Base-by-base conservation (phyloP, 768 basidiomycete genomes). In the Mrakia blollopis region DNA sequence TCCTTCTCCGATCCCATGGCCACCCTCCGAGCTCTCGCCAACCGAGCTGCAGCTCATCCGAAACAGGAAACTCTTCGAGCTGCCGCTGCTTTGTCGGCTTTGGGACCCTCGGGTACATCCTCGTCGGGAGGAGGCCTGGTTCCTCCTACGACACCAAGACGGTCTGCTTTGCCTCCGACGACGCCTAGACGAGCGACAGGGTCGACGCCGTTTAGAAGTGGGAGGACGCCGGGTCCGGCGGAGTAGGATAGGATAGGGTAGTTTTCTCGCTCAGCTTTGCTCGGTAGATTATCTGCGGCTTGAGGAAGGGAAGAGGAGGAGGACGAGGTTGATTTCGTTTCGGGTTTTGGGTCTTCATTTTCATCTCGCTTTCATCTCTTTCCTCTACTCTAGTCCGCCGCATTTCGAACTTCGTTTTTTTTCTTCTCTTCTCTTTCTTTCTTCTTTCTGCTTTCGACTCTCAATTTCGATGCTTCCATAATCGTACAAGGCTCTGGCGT, bases 141-240 rank as follows among this genome's bases (percentile, higher is more conserved):
- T 11, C 73, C 73, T 41, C 73, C 73, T 28, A 63, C 63, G n/a
- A 74, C 73, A 39, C 73, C 73, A 5, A 65, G 73, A 68, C 62
- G 73, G 32, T 50, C 47, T 50, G 32, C 62, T 28, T 41, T 50
- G 25, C 73, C 73, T 41, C 73, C 73, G 44, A 63, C 63, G n/a
- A 74, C 73, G 44, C 73, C 73, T 0, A 65, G 73, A 68, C 44
- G 73, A 50, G 63, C 35, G 9, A 67, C 73, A 7, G 73, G 62
- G 25, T 54, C 73, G 62, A 74, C 73, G 0, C 73, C 73, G 18
- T 74, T 74, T 28, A 25, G 50, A n/a, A 44, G 73, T 25, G 62
- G 35, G 28, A 63, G 63, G 37, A 67, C 57, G 4, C 60, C 73
- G 13, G 60, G n/a, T 23, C 21, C 41, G 8, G 37, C n/a, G 41